Conservation (phyloP, 2,329 filamentous ascomycete genomes). For the Fusarium kyushuense region DNA sequence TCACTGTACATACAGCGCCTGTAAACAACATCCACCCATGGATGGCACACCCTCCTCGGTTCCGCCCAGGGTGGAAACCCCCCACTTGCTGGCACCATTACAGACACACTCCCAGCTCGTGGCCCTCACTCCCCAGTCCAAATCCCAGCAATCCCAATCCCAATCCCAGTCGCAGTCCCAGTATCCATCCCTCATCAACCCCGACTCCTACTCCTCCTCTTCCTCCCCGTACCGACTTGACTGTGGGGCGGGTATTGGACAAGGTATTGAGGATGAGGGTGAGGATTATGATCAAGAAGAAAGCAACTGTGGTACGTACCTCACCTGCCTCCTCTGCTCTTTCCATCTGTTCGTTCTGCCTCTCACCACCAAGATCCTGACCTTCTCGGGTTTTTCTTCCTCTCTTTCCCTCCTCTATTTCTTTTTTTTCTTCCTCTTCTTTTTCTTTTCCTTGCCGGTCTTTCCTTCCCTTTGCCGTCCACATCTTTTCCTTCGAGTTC, state of each 20-base stretch:
- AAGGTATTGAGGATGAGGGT: constrained; percentile 43
- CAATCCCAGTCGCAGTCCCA: background rate
- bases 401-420: constrained; percentile 48
- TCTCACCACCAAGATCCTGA: constrained; percentile 51
- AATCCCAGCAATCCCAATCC: background rate
- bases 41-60: constrained; percentile 31
- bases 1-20: background rate
- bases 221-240: constrained; percentile 42
- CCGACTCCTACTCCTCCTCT: constrained; percentile 33
- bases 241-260: constrained; percentile 33
- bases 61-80: constrained; percentile 15
- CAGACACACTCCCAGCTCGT: constrained; percentile 1
- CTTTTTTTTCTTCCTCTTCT: constrained; percentile 51
- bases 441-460: constrained; percentile 45
- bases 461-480: constrained; percentile 40
- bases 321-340: constrained; percentile 46
- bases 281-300: constrained; percentile 22
- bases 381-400: constrained; percentile 36
- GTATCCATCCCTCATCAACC: constrained; percentile 1
- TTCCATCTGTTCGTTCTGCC: constrained; percentile 39
- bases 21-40: background rate
- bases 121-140: background rate
- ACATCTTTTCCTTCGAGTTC: constrained; percentile 60
- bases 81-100: constrained; percentile 3
- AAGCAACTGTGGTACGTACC: constrained; percentile 43